Conservation (phyloP, 768 basidiomycete genomes). For the Mrakia hoshinonis region DNA sequence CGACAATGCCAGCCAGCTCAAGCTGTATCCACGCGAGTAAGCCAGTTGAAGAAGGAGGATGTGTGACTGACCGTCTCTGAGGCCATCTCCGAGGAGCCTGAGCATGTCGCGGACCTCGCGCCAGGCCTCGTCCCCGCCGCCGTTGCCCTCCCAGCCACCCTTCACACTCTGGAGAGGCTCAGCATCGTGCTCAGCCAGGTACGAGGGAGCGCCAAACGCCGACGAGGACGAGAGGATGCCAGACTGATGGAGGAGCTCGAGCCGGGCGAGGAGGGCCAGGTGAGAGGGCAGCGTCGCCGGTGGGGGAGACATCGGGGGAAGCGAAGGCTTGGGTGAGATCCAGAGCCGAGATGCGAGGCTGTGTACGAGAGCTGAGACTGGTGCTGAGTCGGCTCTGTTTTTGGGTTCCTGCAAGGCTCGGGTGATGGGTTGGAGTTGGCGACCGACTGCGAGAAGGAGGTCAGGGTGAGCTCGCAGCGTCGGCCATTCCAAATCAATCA, state of each 20-base stretch:
- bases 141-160: neutral
- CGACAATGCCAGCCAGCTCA: no score
- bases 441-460: no score
- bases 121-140: constrained; percentile 14
- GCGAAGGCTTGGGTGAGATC: no score
- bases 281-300: constrained; percentile 16
- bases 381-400: no score
- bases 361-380: no score
- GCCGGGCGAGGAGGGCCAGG: constrained; percentile 22
- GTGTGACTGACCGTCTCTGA: constrained; percentile 20
- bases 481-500: no score
- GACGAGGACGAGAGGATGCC: constrained; percentile 8
- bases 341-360: no score
- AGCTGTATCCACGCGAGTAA: no score
- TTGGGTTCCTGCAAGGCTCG: no score
- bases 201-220: neutral
- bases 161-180: neutral
- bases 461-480: no score
- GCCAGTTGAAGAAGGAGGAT: neutral
- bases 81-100: constrained; percentile 13
- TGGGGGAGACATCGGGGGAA: no score
- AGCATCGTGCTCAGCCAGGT: neutral
- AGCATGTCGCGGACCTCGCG: constrained; percentile 6
- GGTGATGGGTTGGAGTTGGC: no score
- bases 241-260: constrained; percentile 23